Conservation (phyloP, 2,329 filamentous ascomycete species). For the Cyclaneusma minus region DNA sequence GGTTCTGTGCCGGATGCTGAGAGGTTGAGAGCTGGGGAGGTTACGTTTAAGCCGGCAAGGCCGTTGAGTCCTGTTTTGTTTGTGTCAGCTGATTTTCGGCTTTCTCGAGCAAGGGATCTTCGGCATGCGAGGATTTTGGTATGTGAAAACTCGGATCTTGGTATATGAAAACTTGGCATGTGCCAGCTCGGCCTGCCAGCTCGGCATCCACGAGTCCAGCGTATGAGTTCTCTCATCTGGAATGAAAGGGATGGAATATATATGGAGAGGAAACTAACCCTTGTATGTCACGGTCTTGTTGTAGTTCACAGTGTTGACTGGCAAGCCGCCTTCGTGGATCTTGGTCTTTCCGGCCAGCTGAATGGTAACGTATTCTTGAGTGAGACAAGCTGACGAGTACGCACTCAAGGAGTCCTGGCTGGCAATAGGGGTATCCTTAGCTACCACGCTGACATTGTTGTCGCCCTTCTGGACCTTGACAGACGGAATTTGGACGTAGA, state of each 20-base stretch:
- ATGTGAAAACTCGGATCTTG: too few species aligned
- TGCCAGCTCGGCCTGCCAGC: too few species aligned
- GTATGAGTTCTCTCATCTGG: too few species aligned
- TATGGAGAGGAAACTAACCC: slow-evolving; percentile 21
- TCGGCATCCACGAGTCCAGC: too few species aligned
- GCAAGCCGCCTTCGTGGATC: slow-evolving; percentile 33
- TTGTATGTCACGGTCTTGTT: slow-evolving; percentile 40
- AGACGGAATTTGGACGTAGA: slow-evolving; percentile 13
- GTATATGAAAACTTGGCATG: too few species aligned
- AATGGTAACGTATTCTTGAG: slow-evolving; percentile 30
- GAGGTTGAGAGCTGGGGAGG: slow-evolving; percentile 28
- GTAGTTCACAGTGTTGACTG: slow-evolving; percentile 33
- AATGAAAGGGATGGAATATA: slow-evolving; percentile 1
- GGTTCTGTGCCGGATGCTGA: slow-evolving; percentile 24
- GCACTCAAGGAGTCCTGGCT: slow-evolving; percentile 28
- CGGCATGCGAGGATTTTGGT: too few species aligned
- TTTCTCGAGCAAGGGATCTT: slow-evolving; percentile 1
- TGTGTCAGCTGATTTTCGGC: slow-evolving; percentile 1
- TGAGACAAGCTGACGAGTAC: slow-evolving; percentile 31
- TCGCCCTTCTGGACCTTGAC: slow-evolving; percentile 15
- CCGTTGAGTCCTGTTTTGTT: slow-evolving; percentile 35
- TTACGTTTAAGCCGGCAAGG: slow-evolving; percentile 33
- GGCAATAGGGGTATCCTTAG: slow-evolving; percentile 27
- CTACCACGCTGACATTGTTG: slow-evolving; percentile 26
- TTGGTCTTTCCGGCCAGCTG: slow-evolving; percentile 33